Conservation (phyloP, 345 rosid genomes). For the Hevea brasiliensis region DNA sequence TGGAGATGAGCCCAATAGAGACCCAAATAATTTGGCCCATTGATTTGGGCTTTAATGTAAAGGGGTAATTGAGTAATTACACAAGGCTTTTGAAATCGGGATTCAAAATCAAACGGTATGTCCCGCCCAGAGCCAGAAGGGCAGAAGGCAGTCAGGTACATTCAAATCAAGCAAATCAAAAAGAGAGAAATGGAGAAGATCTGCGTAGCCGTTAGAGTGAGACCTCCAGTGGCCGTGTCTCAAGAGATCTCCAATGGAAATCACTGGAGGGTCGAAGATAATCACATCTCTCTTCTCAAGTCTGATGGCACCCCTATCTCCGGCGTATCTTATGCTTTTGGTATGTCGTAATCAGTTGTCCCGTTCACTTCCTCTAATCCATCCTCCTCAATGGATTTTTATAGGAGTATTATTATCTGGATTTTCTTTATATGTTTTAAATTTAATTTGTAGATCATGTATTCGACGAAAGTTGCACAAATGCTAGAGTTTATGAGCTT, state of each 20-base stretch:
- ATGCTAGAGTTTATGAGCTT: constrained; percentile 65
- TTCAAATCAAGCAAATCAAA: background rate
- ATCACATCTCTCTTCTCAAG: constrained; percentile 75
- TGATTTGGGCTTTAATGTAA: too few relatives aligned
- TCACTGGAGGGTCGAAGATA: constrained; percentile 65
- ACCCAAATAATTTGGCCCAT: too few relatives aligned
- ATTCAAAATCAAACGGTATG: constrained; percentile 5
- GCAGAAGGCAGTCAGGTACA: too few relatives aligned
- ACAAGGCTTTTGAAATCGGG: background rate
- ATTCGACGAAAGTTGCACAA: constrained; percentile 68
- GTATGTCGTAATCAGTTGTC: constrained; percentile 27
- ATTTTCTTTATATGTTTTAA: background rate
- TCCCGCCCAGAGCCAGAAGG: constrained; percentile 32
- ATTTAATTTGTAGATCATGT: constrained; percentile 56
- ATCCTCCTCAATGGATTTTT: too few relatives aligned
- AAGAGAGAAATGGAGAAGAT: constrained; percentile 71
- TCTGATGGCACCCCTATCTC: constrained; percentile 68
- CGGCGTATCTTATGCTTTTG: constrained; percentile 67
- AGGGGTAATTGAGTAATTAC: too few relatives aligned
- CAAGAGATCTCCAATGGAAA: constrained; percentile 35
- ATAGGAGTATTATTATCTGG: background rate
- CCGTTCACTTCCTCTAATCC: background rate
- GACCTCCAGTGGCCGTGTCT: constrained; percentile 47
- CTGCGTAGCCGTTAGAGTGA: constrained; percentile 83
- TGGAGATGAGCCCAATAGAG: too few relatives aligned